Conservation (phyloP, 139 green algal genomes). For the Coelastrella sp. region DNA sequence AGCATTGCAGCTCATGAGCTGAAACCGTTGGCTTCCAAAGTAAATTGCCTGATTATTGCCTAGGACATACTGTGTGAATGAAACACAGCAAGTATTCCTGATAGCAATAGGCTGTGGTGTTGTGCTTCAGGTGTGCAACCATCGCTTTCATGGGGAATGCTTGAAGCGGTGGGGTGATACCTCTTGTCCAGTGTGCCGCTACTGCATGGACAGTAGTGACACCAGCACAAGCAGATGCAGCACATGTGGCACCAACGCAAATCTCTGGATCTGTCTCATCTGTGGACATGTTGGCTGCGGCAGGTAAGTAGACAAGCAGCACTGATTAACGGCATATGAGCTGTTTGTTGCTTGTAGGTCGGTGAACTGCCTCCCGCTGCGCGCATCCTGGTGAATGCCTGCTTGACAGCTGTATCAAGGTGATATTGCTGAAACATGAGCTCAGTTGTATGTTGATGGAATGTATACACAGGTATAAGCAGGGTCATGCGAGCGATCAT, state of each 20-base stretch:
- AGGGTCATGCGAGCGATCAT: conserved; percentile 89
- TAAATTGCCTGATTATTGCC: too few relatives aligned
- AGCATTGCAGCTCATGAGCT: too few relatives aligned
- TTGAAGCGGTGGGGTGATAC: conserved; percentile 91
- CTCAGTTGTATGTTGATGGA: too few relatives aligned
- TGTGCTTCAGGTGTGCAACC: conserved; percentile 86
- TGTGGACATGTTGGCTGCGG: conserved; percentile 97
- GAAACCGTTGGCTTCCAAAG: too few relatives aligned
- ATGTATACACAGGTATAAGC: conserved; percentile 73
- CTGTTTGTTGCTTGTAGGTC: background rate
- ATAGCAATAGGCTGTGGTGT: background rate
- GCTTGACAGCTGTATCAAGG: background rate
- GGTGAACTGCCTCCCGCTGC: background rate
- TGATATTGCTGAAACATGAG: too few relatives aligned
- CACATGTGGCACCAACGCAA: conserved; percentile 73
- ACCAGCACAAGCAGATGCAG: conserved; percentile 70
- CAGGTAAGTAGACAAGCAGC: conserved; percentile 51
- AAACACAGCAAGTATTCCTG: too few relatives aligned
- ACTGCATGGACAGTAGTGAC: conserved; percentile 67
- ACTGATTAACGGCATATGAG: too few relatives aligned
- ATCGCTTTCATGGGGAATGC: conserved; percentile 96
- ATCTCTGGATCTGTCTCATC: conserved; percentile 99
- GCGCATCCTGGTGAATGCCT: too few relatives aligned
- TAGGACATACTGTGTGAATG: too few relatives aligned
- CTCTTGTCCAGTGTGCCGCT: conserved; percentile 93